Conservation (phyloP, 2,329 filamentous ascomycete species). For the Colletotrichum nymphaeae region DNA sequence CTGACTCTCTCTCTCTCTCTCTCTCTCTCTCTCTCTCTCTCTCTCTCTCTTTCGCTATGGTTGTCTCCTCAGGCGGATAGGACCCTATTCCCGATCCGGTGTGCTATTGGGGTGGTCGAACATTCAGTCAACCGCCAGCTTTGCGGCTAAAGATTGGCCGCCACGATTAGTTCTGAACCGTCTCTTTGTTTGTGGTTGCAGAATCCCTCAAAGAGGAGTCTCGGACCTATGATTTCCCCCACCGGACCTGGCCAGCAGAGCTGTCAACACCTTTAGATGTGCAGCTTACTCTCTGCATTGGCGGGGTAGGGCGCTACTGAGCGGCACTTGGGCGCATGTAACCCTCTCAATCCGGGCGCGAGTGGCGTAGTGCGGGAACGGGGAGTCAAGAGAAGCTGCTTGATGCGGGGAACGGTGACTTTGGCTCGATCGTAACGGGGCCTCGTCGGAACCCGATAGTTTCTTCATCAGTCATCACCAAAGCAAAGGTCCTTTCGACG, state of each 20-base stretch:
- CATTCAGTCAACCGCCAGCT: neutral
- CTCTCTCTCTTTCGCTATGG: neutral
- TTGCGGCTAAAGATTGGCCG: neutral
- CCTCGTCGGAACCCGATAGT: neutral
- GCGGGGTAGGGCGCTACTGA: conserved; percentile 2
- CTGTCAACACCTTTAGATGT: neutral
- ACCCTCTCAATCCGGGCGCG: neutral
- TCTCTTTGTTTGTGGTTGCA: neutral
- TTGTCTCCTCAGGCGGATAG: neutral
- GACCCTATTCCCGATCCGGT: conserved; percentile 24
- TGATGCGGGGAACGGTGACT: conserved; percentile 10
- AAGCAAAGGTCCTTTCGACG: neutral
- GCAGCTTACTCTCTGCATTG: neutral
- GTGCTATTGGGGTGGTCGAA: neutral
- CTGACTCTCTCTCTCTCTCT: too few relatives aligned
- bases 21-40: neutral
- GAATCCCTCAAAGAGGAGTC: neutral
- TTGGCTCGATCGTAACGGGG: neutral
- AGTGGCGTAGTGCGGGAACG: neutral
- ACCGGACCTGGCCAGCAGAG: neutral
- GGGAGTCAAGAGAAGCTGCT: conserved; percentile 4
- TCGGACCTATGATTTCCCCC: neutral
- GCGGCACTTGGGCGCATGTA: conserved; percentile 28
- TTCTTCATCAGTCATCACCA: neutral
- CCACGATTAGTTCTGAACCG: neutral